Conservation (phyloP, 2,329 filamentous ascomycete species). For the Cytospora piceae region DNA sequence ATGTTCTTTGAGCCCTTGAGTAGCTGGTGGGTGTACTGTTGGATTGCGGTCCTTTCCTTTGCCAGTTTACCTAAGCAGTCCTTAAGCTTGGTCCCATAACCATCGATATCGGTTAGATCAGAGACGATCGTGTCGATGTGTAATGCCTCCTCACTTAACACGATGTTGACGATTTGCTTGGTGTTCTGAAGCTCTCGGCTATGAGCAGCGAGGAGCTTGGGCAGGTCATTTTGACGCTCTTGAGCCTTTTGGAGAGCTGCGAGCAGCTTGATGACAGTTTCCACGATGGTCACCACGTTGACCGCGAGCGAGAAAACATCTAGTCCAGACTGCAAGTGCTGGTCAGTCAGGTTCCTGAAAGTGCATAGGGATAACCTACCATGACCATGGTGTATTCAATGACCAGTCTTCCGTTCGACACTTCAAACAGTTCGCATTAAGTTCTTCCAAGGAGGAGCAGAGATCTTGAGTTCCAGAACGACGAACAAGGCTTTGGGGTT, state of each 20-base stretch:
- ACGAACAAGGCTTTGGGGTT: not conserved
- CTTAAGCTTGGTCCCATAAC: not conserved
- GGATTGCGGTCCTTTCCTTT: not conserved
- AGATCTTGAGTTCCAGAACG: not conserved
- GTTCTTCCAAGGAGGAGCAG: not conserved
- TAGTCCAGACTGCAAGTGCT: not conserved
- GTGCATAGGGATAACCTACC: not conserved
- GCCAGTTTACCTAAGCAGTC: not conserved
- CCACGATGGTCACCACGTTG: conserved; percentile 4
- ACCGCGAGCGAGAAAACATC: conserved; percentile 1
- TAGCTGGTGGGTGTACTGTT: not conserved
- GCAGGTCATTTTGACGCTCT: not conserved
- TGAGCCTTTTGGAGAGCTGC: conserved; percentile 2
- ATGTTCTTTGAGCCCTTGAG: not conserved
- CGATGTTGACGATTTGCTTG: not conserved
- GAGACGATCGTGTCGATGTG: not conserved
- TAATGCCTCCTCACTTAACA: not conserved
- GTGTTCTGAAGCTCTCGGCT: not conserved
- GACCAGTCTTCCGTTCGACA: not conserved
- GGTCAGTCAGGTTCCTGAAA: not conserved
- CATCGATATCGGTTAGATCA: not conserved
- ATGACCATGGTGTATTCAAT: not conserved
- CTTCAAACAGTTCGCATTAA: not conserved
- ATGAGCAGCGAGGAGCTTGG: not conserved
- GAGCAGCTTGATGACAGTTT: not conserved